Evolutionary conservation across 2,329 filamentous ascomycete species (phyloP).

Genomic region (Whalleya microplaca): DNA sequence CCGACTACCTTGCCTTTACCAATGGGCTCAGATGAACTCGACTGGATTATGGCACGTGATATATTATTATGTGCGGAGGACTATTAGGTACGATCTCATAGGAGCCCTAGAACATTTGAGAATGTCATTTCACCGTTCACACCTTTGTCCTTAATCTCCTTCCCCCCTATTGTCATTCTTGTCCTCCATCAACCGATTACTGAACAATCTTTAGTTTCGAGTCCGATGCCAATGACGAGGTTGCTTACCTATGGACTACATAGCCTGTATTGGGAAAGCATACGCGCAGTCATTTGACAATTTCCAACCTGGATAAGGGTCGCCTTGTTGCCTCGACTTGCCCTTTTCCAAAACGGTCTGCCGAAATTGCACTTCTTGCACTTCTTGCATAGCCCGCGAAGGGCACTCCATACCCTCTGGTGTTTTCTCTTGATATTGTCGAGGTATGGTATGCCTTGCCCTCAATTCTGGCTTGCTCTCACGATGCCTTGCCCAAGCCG

Average conservation of each 20-base stretch:
- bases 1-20: too few relatives aligned
- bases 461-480: background rate
- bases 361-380: conserved; percentile 1
- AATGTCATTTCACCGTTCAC: background rate
- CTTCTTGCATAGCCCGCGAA: conserved; percentile 2
- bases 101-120: too few relatives aligned
- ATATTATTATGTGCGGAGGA: background rate
- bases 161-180: background rate
- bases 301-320: conserved; percentile 1
- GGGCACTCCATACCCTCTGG: background rate
- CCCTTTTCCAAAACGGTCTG: conserved; percentile 7
- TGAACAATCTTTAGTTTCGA: background rate
- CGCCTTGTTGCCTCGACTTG: conserved; percentile 16
- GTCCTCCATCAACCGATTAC: background rate
- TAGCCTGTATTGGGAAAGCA: background rate
- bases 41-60: background rate
- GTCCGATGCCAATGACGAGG: background rate
- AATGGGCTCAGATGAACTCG: background rate
- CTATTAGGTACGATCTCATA: too few relatives aligned
- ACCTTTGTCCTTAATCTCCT: background rate
- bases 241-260: background rate
- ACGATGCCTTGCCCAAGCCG: background rate
- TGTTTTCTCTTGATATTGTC: background rate
- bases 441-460: conserved; percentile 3
- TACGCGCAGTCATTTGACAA: background rate